Evolutionary conservation across 2,329 filamentous ascomycete genomes (phyloP).

Genomic region (Pseudogymnoascus destructans): DNA sequence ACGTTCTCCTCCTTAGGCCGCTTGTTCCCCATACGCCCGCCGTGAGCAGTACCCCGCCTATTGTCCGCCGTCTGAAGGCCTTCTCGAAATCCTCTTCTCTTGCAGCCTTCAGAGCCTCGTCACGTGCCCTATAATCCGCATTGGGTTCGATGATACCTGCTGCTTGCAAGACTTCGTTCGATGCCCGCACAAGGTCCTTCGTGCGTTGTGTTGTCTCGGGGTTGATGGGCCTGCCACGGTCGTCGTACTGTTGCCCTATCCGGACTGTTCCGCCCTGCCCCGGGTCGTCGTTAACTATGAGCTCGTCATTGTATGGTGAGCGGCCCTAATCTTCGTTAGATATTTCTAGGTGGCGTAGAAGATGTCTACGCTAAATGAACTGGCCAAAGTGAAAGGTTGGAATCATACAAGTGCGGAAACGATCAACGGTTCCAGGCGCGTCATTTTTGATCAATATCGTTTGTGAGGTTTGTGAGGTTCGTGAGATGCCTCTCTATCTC

Average conservation of each 20-base stretch:
- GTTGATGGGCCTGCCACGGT: conserved; percentile 24
- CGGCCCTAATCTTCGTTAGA: conserved; percentile 20
- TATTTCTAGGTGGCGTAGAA: not conserved
- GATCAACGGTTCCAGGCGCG: conserved; percentile 19
- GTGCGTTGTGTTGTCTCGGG: conserved; percentile 24
- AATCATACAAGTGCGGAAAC: conserved; percentile 20
- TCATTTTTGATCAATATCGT: conserved; percentile 13
- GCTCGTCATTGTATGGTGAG: conserved; percentile 25
- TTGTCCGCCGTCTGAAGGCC: conserved; percentile 22
- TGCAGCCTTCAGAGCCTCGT: conserved; percentile 12
- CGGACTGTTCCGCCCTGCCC: not conserved
- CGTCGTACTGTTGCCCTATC: conserved; percentile 22
- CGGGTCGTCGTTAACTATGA: conserved; percentile 16
- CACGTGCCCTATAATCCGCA: conserved; percentile 18
- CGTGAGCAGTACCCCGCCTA: conserved; percentile 19
- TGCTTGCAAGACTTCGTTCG: conserved; percentile 27
- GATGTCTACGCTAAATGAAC: not conserved
- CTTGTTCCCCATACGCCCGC: conserved; percentile 26
- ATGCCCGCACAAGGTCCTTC: conserved; percentile 24
- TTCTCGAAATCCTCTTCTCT: conserved; percentile 21
- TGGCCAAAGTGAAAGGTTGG: not conserved
- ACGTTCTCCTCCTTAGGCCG: conserved; percentile 23
- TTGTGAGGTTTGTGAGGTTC: not conserved
- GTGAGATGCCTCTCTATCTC: not conserved
- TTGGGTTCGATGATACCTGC: conserved; percentile 26